A percentile compares a stretch with the other conserved stretches of the same genome.
phyloP scores from a whole-genome alignment of 2,329 filamentous ascomycete species.

The Arachnomyces sp. region DNA sequence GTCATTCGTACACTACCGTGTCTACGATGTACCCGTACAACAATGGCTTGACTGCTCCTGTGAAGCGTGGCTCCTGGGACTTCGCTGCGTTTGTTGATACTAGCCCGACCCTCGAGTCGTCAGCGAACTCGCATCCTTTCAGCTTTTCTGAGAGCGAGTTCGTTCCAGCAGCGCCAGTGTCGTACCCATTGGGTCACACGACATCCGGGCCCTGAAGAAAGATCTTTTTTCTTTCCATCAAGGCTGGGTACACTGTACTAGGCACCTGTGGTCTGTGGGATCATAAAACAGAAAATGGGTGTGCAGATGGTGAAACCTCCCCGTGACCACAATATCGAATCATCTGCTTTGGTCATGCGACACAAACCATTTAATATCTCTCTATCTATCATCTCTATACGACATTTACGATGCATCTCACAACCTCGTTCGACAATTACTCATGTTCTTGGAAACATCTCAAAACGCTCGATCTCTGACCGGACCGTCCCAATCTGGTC shows the following conservation, averaged over 20 bases:
- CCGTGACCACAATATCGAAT: neutral
- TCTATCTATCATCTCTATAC: neutral
- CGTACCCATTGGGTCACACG: conserved; percentile 25
- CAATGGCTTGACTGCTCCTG: conserved; percentile 23
- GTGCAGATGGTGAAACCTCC: neutral
- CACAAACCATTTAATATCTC: neutral
- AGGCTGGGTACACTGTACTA: conserved; percentile 5
- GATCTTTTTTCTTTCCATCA: no score
- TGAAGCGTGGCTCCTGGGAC: conserved; percentile 31
- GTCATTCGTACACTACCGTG: conserved; percentile 25
- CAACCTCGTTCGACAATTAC: no score
- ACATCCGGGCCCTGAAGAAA: conserved; percentile 13
- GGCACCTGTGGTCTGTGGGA: neutral
- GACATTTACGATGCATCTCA: no score
- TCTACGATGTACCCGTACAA: conserved; percentile 25
- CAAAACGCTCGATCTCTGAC: neutral
- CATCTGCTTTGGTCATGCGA: conserved; percentile 6
- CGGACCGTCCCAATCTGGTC: no score
- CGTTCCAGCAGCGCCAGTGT: conserved; percentile 18
- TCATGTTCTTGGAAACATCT: no score
- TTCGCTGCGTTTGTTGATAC: conserved; percentile 24
- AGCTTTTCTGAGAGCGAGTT: conserved; percentile 12
- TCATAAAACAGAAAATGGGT: neutral
- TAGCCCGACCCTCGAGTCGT: conserved; percentile 20
- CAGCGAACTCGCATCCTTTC: conserved; percentile 21